These are phyloP conservation scores for Chrysanthemum lavandulifolium DNA, from an alignment of 129 eudicot species.

Conservation along the genomic window DNA sequence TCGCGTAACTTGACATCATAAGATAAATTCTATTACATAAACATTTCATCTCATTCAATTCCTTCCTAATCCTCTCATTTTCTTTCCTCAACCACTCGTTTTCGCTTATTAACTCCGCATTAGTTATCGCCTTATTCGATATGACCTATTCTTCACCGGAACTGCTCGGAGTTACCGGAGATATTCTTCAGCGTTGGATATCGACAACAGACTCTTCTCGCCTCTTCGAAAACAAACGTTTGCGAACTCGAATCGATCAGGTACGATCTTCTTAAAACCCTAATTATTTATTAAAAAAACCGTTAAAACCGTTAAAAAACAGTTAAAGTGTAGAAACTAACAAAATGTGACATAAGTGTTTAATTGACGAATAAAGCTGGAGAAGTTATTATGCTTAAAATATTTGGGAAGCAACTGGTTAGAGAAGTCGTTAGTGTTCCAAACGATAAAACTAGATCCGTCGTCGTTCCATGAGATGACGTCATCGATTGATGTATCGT, in stretches of 20 bases:
- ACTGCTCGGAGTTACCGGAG: constrained; percentile 45
- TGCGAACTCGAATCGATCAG: constrained; percentile 88
- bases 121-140: background rate
- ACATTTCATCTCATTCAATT: constrained; percentile 60
- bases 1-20: constrained; percentile 55
- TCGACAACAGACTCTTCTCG: constrained; percentile 57
- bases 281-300: constrained; percentile 9
- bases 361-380: constrained; percentile 88
- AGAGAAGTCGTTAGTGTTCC: constrained; percentile 83
- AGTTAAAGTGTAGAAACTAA: too few relatives aligned
- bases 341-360: constrained; percentile 58
- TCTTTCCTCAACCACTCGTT: constrained; percentile 65
- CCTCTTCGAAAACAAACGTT: constrained; percentile 67
- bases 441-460: constrained; percentile 84
- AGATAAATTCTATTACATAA: constrained; percentile 55
- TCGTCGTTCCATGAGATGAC: constrained; percentile 88
- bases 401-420: constrained; percentile 77
- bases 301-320: background rate
- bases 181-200: constrained; percentile 71
- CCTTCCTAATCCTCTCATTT: constrained; percentile 60
- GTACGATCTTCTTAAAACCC: constrained; percentile 83
- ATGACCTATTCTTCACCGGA: constrained; percentile 81
- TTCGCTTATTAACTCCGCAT: constrained; percentile 56
- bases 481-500: constrained; percentile 61
- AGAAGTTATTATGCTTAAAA: constrained; percentile 88